Base-by-base conservation (phyloP, 768 basidiomycete species). In the Amanita polypyramis region DNA sequence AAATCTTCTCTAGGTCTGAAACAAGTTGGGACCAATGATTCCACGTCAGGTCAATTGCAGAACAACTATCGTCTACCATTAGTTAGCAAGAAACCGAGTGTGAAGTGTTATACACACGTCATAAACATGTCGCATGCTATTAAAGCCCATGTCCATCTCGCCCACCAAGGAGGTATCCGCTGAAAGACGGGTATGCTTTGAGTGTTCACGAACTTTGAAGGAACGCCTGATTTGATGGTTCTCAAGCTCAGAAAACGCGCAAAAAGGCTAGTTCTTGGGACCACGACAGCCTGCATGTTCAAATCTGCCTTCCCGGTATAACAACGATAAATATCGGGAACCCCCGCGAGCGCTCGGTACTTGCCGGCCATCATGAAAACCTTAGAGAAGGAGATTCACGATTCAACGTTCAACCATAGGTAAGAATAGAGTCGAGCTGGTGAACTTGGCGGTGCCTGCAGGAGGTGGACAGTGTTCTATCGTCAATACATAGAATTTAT, bases 11-110 rank as follows among this genome's bases (percentile, higher is more conserved):
- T 14, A 58, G 48, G 45, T 62, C 59, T 3, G 54, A 49, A 11
- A 55, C 57, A 3, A 56, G 55, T 23, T 43, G 52, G 7, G 62
- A 57, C 65, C 65, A 67, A 25, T 59, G 59, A 34, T 62, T 64
- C 58, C 62, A 67, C 4, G 65, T 64, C 15, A 67, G 55, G 7
- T 67, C 65, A 33, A 65, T 58, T 14, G 54, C 61, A 12, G 63
- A 62, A 5, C 59, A 55, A 29, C 65, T 67, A 20, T 17, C 8
- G 32, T 19, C 21, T 29, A 21, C 32, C 15, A 11, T 50, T 15
- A 50, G 11, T 27, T 5, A 37, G 49, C 32, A 12, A 20, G 12
- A 43, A 49, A 35, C 12, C 10, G 27, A 6, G 25, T n/a, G 19
- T n/a, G 20, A 29, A 43, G 15, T 2, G 15, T 17, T 25, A 11